Evolutionary conservation across 352 stramenopile species (phyloP).

Genomic region (Phytophthora aleatoria): DNA sequence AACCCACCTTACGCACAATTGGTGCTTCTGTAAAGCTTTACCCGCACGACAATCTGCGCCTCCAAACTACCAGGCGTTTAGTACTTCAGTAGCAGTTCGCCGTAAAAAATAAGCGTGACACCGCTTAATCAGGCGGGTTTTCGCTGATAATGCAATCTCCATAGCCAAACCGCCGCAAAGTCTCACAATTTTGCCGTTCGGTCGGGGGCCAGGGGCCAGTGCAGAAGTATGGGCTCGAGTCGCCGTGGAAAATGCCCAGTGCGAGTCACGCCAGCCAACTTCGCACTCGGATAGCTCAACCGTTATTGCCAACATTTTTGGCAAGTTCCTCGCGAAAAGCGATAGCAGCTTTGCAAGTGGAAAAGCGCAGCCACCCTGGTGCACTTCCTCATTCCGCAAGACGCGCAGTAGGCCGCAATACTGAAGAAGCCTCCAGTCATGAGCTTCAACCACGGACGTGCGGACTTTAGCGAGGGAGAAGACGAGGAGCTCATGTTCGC

Average conservation of each 20-base stretch:
- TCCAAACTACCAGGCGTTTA: too few species aligned
- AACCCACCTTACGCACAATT: background rate
- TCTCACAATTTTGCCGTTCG: conserved; percentile 23
- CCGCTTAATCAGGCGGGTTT: conserved; percentile 12
- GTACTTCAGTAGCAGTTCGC: background rate
- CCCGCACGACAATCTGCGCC: too few species aligned
- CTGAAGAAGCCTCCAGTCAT: conserved; percentile 5
- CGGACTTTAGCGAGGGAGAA: conserved; percentile 32
- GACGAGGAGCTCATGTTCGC: conserved; percentile 80
- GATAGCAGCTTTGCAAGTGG: conserved; percentile 27
- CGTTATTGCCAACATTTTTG: conserved; percentile 21
- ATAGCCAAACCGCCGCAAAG: conserved; percentile 9
- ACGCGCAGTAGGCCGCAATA: conserved; percentile 12
- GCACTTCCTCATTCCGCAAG: conserved; percentile 36
- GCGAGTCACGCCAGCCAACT: conserved; percentile 2
- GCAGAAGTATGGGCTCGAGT: conserved; percentile 27
- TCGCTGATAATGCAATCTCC: background rate
- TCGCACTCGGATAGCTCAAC: conserved; percentile 11
- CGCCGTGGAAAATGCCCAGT: conserved; percentile 23
- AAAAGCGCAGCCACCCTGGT: background rate
- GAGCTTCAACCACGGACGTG: conserved; percentile 5
- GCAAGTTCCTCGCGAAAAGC: conserved; percentile 24
- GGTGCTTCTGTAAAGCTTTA: too few species aligned
- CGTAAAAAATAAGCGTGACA: conserved; percentile 11
- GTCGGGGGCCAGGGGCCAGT: conserved; percentile 1